Evolutionary conservation across 2,329 filamentous ascomycete genomes (phyloP).

Genomic region (Daldinia sp.): DNA sequence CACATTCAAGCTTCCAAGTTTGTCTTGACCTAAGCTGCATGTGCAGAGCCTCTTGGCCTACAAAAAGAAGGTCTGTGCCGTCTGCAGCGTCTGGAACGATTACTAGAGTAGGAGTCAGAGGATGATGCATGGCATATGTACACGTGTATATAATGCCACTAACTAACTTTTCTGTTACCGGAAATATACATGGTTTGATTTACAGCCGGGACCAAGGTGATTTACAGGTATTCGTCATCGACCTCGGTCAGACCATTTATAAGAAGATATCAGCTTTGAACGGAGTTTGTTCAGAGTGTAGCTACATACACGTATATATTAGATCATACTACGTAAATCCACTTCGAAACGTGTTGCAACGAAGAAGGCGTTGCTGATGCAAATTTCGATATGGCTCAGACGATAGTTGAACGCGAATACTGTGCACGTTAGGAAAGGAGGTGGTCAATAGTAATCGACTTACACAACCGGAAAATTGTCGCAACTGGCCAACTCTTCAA

Average conservation of each 20-base stretch:
- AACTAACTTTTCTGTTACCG: neutral
- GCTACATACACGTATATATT: no score
- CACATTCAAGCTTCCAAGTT: conserved; percentile 10
- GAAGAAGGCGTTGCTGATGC: conserved; percentile 2
- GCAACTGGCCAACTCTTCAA: conserved; percentile 1
- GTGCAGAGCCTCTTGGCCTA: neutral
- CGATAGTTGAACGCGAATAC: neutral
- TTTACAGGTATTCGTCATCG: neutral
- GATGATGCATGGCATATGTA: neutral
- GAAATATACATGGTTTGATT: neutral
- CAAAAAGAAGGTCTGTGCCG: conserved; percentile 16
- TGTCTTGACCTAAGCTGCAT: neutral
- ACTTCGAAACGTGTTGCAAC: conserved; percentile 28
- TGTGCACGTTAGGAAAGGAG: no score
- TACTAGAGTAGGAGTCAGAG: conserved; percentile 11
- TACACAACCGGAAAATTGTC: neutral
- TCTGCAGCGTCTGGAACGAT: neutral
- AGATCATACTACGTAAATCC: conserved; percentile 13
- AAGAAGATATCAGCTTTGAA: neutral
- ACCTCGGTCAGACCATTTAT: neutral
- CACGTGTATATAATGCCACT: neutral
- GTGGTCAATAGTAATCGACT: neutral
- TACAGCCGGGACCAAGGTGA: neutral
- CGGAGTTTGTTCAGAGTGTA: conserved; percentile 8
- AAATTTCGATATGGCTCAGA: conserved; percentile 20